Percentiles rank a stretch among this genome's conserved stretches.
These are phyloP conservation scores for Leccinum pallidistipes DNA, from an alignment of 1,284 basidiomycete genomes.

Conservation along the genomic window DNA sequence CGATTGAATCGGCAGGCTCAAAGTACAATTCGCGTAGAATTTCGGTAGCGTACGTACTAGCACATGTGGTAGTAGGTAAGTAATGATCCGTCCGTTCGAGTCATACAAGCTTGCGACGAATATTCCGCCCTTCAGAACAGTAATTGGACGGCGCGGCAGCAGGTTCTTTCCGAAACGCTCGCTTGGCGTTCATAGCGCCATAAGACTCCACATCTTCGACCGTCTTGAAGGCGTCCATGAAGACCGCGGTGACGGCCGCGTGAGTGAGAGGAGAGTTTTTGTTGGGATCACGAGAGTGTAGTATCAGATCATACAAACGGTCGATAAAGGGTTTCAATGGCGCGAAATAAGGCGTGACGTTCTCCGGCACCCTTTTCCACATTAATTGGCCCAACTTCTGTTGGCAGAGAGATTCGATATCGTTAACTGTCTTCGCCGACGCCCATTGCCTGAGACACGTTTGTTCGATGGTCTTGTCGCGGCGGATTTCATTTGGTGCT, in stretches of 20 bases:
- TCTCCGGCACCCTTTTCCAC: not conserved
- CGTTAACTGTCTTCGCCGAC: not conserved
- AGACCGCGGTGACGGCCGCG: not conserved
- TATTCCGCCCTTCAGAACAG: not conserved
- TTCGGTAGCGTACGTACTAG: too few relatives aligned
- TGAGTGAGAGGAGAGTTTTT: not conserved
- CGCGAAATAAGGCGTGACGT: not conserved
- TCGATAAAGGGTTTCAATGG: not conserved
- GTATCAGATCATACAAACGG: not conserved
- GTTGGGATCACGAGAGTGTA: not conserved
- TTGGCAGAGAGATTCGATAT: not conserved
- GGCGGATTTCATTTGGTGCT: not conserved
- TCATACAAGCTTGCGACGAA: not conserved
- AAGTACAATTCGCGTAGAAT: too few relatives aligned
- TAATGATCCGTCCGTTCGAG: not conserved
- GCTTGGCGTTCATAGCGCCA: not conserved
- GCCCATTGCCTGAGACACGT: not conserved
- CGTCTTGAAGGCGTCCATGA: not conserved
- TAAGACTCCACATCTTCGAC: not conserved
- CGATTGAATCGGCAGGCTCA: not conserved
- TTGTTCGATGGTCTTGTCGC: not conserved
- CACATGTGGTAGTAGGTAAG: not conserved
- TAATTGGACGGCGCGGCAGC: not conserved
- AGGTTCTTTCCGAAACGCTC: not conserved
- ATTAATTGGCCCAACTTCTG: not conserved